A percentile compares a stretch with the other conserved stretches of the same genome.
Conservation (phyloP, 139 green algal species). For the Diplosphaera chodatii region DNA sequence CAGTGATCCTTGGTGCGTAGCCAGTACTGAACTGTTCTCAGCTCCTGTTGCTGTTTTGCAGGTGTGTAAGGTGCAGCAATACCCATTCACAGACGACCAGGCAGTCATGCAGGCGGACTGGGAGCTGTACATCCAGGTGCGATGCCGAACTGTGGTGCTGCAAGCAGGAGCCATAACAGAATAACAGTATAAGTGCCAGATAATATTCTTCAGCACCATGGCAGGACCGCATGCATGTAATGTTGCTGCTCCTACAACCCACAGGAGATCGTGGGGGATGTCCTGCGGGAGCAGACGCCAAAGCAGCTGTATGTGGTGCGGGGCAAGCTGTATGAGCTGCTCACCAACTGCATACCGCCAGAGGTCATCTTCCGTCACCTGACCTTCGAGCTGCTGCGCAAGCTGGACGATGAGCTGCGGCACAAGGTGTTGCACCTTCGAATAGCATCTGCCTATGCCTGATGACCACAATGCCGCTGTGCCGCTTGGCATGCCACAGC, state of each 20-base stretch:
- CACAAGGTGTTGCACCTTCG: constrained; percentile 42
- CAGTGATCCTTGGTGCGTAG: too few relatives aligned
- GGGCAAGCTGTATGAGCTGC: constrained; percentile 93
- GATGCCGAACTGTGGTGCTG: too few relatives aligned
- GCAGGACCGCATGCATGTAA: too few relatives aligned
- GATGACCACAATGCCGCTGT: not conserved
- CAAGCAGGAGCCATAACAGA: too few relatives aligned
- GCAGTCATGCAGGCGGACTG: constrained; percentile 71
- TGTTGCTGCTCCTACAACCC: too few relatives aligned
- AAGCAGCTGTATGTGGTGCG: constrained; percentile 75
- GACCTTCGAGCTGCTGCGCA: constrained; percentile 72
- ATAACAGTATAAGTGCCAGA: too few relatives aligned
- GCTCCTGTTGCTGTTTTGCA: not conserved
- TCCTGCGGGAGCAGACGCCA: constrained; percentile 86
- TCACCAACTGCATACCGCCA: constrained; percentile 93
- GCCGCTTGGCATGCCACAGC: too few relatives aligned
- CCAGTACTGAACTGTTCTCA: too few relatives aligned
- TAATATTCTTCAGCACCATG: too few relatives aligned
- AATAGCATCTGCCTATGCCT: not conserved
- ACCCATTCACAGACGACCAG: constrained; percentile 59
- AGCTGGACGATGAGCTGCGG: constrained; percentile 87
- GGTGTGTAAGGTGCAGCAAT: constrained; percentile 51
- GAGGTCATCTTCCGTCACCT: constrained; percentile 62
- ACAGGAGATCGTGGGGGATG: constrained; percentile 68
- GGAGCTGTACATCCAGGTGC: constrained; percentile 85